Percentiles rank a stretch among this genome's conserved stretches.
phyloP scores from a whole-genome alignment of 139 green algal species.

The Coelastrella sp. region DNA sequence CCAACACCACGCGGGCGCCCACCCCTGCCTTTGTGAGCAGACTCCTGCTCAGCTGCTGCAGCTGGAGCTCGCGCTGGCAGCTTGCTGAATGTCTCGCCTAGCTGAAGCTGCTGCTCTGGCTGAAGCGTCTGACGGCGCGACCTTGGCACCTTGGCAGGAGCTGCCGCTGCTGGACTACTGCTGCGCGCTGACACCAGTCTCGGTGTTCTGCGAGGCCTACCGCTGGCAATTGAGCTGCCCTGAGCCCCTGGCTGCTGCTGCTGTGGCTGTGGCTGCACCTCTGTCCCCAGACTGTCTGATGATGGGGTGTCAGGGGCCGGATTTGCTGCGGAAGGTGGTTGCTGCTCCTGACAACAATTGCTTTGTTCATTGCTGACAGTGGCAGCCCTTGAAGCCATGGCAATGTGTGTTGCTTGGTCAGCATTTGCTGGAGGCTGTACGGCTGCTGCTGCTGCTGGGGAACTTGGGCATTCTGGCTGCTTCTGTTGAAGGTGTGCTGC shows the following conservation, averaged over 20 bases:
- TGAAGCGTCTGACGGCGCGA: background rate
- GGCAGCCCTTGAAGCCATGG: no score
- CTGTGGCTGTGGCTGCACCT: constrained; percentile 19
- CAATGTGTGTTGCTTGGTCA: no score
- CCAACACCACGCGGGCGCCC: constrained; percentile 23
- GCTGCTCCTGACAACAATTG: background rate
- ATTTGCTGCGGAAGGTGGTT: background rate
- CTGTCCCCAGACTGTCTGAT: background rate
- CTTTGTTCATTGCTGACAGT: background rate
- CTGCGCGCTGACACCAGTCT: background rate
- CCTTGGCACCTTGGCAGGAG: background rate
- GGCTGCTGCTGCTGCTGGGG: constrained; percentile 6
- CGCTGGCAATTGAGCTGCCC: background rate
- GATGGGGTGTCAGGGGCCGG: background rate
- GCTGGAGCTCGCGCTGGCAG: background rate
- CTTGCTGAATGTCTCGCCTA: background rate
- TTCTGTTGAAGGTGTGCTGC: background rate
- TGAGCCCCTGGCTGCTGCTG: background rate
- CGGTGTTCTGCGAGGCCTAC: background rate
- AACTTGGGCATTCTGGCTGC: background rate
- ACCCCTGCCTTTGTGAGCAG: background rate
- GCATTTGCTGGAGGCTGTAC: background rate
- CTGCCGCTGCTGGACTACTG: background rate
- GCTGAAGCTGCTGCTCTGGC: background rate
- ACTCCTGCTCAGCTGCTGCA: background rate